Evolutionary conservation across 1,139 yeast genomes (phyloP).

Genomic region (Petasospora rhodanensis): DNA sequence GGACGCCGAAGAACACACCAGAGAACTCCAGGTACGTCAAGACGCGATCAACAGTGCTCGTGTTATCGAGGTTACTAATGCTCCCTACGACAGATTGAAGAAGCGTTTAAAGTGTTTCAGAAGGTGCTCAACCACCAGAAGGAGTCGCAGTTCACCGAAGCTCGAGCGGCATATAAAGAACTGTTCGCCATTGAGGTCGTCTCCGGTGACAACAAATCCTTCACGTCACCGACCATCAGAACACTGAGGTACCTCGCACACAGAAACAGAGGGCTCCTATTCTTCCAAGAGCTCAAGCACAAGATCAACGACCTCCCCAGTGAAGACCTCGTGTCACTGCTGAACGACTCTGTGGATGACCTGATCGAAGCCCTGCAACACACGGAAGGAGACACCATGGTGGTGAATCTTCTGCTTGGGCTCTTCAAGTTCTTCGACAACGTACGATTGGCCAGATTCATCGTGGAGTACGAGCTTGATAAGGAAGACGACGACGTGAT

Average conservation of each 20-base stretch:
- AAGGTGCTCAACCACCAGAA: constrained; percentile 63
- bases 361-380: constrained; percentile 51
- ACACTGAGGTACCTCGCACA: constrained; percentile 71
- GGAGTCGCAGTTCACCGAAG: constrained; percentile 39
- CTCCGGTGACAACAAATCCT: constrained; percentile 50
- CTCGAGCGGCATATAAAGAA: constrained; percentile 54
- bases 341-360: constrained; percentile 46
- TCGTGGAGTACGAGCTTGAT: constrained; percentile 59
- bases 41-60: neutral
- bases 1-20: constrained; percentile 81
- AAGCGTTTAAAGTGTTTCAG: constrained; percentile 74
- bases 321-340: constrained; percentile 26
- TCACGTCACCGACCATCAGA: constrained; percentile 65
- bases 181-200: constrained; percentile 48
- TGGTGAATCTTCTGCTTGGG: constrained; percentile 44
- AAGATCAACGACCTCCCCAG: constrained; percentile 7
- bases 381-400: constrained; percentile 57
- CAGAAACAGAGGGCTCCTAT: constrained; percentile 76
- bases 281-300: constrained; percentile 45
- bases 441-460: constrained; percentile 50
- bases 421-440: constrained; percentile 46
- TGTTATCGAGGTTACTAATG: neutral
- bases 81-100: constrained; percentile 65
- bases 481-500: constrained; percentile 42
- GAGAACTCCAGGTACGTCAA: constrained; percentile 56